A percentile compares a stretch with the other conserved stretches of the same genome.
Conservation (phyloP, 371 early-diverging fungal genomes). For the Nematocida sp. region DNA sequence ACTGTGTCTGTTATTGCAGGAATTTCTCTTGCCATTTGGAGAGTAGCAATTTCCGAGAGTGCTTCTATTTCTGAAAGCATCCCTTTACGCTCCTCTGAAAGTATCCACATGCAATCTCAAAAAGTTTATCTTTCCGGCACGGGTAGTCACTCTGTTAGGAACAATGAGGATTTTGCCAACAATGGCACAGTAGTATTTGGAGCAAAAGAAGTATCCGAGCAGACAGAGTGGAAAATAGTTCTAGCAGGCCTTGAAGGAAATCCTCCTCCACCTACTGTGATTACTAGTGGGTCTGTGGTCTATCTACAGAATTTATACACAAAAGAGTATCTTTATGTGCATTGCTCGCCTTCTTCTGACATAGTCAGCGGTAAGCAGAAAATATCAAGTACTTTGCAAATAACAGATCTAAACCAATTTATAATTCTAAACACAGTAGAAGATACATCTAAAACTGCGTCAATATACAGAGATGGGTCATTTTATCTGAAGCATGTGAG, state of each 20-base stretch:
- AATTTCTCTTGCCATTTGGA: neutral
- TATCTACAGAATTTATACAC: conserved; percentile 30
- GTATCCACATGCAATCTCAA: neutral
- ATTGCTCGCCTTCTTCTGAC: conserved; percentile 10
- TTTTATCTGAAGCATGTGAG: conserved; percentile 46
- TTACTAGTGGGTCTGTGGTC: conserved; percentile 33
- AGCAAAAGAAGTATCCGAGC: neutral
- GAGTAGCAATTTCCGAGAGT: neutral
- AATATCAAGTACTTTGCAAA: conserved; percentile 10
- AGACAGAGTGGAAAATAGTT: conserved; percentile 23
- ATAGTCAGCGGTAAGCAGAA: conserved; percentile 46
- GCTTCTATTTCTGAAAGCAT: neutral
- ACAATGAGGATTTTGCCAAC: conserved; percentile 5
- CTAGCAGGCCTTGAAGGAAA: conserved; percentile 32
- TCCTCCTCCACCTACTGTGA: conserved; percentile 4
- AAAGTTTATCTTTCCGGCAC: neutral
- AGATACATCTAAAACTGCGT: neutral
- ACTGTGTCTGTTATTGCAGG: neutral
- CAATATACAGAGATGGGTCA: neutral
- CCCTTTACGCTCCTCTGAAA: conserved; percentile 1
- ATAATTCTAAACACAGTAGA: conserved; percentile 20
- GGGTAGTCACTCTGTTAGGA: neutral
- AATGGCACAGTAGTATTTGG: conserved; percentile 11
- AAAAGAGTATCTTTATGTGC: neutral
- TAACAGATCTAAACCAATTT: conserved; percentile 3